Base-by-base conservation (phyloP, 2,329 filamentous ascomycete species). In the Hymenoscyphus fraxineus region DNA sequence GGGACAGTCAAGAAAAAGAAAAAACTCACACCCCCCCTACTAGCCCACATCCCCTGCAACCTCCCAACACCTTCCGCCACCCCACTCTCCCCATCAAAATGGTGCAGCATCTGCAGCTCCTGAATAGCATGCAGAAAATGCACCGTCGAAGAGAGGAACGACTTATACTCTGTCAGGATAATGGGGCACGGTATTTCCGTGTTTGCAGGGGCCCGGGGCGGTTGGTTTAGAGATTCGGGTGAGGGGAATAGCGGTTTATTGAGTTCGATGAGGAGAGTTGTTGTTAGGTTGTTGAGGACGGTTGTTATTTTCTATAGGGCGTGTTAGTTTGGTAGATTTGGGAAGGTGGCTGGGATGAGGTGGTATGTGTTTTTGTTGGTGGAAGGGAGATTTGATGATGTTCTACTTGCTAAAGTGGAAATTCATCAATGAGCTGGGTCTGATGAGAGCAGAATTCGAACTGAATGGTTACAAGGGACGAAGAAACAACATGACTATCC, bases 1-100 rank as follows among this genome's bases (percentile, higher is more conserved):
- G n/a, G n/a, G n/a, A n/a, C n/a, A n/a, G n/a, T n/a, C n/a, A n/a
- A n/a, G n/a, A n/a, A n/a, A n/a, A n/a, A n/a, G n/a, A n/a, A 16
- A 32, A n/a, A 61, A 72, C 73, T 58, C 59, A 75, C 74, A 27
- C 61, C 61, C 27, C 58, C 68, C 64, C 74, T 67, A 68, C 72
- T 74, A 60, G 74, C 74, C 74, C 74, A 76, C 32, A 75, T 60
- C 6, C 66, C 64, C 65, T 76, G 74, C 65, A 76, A 64, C 68
- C 70, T 74, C 5, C 59, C 65, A 41, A 76, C 41, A 1, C 62
- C 67, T 54, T 69, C 65, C 64, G 66, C 69, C 9, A 74, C 70
- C 12, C 47, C 57, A 60, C 70, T 72, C 6, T 69, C 59, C 7
- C 32, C 41, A 15, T 59, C 59, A 70, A 69, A 74, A 2, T 56